Evolutionary conservation across 1,139 yeast genomes (phyloP), one percentile per base, ranked within the genome.

Genomic region (Debaryomyces udenii): DNA sequence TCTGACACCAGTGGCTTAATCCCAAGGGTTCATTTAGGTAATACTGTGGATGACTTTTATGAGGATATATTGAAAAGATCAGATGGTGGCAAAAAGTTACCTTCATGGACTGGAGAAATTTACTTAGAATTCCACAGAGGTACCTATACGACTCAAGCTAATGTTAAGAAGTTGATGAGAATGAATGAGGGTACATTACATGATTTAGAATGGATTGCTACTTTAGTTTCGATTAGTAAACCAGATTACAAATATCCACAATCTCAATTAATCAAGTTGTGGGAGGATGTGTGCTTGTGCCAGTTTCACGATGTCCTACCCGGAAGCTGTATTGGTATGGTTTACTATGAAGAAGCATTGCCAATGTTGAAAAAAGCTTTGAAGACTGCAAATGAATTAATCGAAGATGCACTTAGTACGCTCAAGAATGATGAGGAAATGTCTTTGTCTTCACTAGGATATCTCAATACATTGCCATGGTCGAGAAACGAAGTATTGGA

Each of bases 301-400:
- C 98, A 93, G 61, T 93, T 93, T 69, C 99, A 93, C 61, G 98
- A 93, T 67, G 97, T 93, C 11, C 74, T 93, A 43, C 98, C 99
- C 5, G 99, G 99, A 2, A 85, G 96, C 18, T 88, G 96, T 64
- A 93, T 93, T 55, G 96, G 90, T 46, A 83, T 88, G 84, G 96
- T 93, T 16, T 93, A 93, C 62, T 80, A 80, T 45, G 90, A 89
- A 47, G 98, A 93, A 57, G 97, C 91, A n/a, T 78, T 83, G 56
- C 90, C 90, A 20, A 83, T 87, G 78, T 75, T 90, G 55, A 70
- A 69, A 3, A 66, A 72, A 17, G 84, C 84, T 17, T 70, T 85
- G 47, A 62, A 68, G 27, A 68, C 68, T 14, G 82, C 86, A 28
- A 74, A 78, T 34, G 53, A 68, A 15, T 68, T 91, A 54, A 74